Evolutionary conservation across 164 flowering plant genomes (phyloP), one percentile per base, ranked within the genome.

Genomic region (Annona cherimola): DNA sequence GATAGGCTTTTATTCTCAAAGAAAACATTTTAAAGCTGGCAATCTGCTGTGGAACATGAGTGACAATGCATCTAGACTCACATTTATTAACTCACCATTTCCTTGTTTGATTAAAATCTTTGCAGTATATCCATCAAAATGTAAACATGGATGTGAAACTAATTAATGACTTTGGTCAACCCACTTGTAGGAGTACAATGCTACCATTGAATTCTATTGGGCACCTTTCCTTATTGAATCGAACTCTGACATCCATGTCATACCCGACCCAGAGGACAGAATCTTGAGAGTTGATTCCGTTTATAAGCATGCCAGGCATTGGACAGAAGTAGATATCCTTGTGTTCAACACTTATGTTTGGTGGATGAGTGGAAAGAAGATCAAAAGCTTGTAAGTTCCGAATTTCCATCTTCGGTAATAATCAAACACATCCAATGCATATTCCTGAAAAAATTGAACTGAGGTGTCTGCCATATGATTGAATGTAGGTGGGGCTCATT

Each of bases 291-390:
- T 89, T 44, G 97, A 93, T 74, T 86, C 97, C 19, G 67, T 96
- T n/a, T 66, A 68, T 12, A 90, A 89, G 74, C 98, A 89, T 76
- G 90, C 94, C 62, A 78, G 83, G 68, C 40, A 88, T 71, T 96
- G 99, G 99, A n/a, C 61, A 1, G 92, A 87, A 65, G 84, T 81
- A 2, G 99, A 96, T 59, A 82, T 90, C 71, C 87, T 96, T 68
- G 92, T 86, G 26, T 96, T 96, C 87, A 89, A 92, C 65, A 90
- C 90, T 45, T 96, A 91, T 45, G 89, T 96, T 74, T 96, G 99
- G 99, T 96, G 99, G 99, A 88, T 88, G 92, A 93, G 85, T 74
- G 92, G 94, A 20, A 71, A 75, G 19, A 85, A 71, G 65, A 83
- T 87, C 80, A 96, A 92, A 64, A 77, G 94, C 63, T 79, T 92